Evolutionary conservation across 345 rosid genomes (phyloP), one percentile per base, ranked within the genome.

Genomic region (Eucalyptus sideroxylon): DNA sequence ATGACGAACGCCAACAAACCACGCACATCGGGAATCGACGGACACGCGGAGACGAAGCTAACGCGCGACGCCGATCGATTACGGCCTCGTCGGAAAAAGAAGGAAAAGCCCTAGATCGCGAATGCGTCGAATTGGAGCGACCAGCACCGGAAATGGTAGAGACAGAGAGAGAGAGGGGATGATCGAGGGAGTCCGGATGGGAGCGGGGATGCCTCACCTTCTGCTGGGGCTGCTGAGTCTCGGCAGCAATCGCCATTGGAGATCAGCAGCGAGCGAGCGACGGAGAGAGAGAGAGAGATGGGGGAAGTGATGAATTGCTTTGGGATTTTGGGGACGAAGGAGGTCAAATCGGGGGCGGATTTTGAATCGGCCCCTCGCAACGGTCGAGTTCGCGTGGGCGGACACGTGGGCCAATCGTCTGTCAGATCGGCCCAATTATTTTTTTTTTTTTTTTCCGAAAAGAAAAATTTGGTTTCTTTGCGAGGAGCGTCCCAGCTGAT

Each of bases 231-330:
- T 94, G 90, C 9, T 94, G 95, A 47, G 91, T 89, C 88, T 96
- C 98, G 59, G 96, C 89, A 91, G 95, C 94, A 60, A 96, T 96
- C 92, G 96, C 97, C 98, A 95, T 96, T 87, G 82, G 86, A 86
- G 67, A 21, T 24, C 65, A 53, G 23, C 85, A 60, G 88, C 56
- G 24, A 51, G 89, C 2, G 86, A 50, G 34, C 14, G 47, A 59
- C 8, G 83, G 50, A 11, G 62, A 72, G n/a, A 55, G 49, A 55
- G 59, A 19, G 11, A 34, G 15, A 4, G 14, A 88, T 50, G 89
- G 88, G 72, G 81, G 88, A 87, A 89, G 88, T 81, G 86, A 47
- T n/a, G 86, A 81, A 12, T 67, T 27, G 34, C 42, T 17, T 6
- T 31, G 7, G 85, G 50, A 30, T 56, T 56, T 24, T 24, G 30